Base-by-base conservation (phyloP, 169 alveolate species). In the Plasmodium coatneyi region DNA sequence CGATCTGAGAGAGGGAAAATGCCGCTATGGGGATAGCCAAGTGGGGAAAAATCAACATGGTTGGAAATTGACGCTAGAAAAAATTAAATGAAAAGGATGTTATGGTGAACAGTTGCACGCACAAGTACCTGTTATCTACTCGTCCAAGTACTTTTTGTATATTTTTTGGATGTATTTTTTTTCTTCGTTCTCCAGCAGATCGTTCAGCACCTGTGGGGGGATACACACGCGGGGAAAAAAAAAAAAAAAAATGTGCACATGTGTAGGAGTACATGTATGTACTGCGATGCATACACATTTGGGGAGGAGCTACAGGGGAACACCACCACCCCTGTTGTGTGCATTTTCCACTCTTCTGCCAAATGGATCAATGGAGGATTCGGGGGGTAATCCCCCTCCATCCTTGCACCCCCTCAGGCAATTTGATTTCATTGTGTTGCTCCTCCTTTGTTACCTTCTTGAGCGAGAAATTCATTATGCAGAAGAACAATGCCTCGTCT, bases 161-260 rank as follows among this genome's bases (percentile, higher is more conserved):
- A 86, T 86, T 76, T 76, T 86, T 78, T 78, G 19, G 25, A 86
- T 74, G 49, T 86, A 86, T 14, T 76, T 22, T 41, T 86, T 86
- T 86, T 86, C 93, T 86, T 86, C 93, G 43, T 39, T 86, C 34
- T 86, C 93, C 74, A 86, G 39, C 25, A 86, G 56, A 12, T 86
- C 93, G 49, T 74, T 86, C 71, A 86, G 70, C 80, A 86, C 93
- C 93, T 86, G 54, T 16, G 25, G 46, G 80, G 70, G 16, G 36
- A 56, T 36, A 22, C 39, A 78, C 78, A 32, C 19, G 56, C 36
- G 43, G 5, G 52, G 34, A 22, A 49, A 22, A 80, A 36, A 12
- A 22, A 30, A 72, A 32, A 36, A 32, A 36, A 72, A 30, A 12
- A 9, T n/a, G 10, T 5, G 5, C 52, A 71, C 49, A 43, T 43